Conservation (phyloP, 2,329 filamentous ascomycete genomes). For the Apiospora rasikravindrae region DNA sequence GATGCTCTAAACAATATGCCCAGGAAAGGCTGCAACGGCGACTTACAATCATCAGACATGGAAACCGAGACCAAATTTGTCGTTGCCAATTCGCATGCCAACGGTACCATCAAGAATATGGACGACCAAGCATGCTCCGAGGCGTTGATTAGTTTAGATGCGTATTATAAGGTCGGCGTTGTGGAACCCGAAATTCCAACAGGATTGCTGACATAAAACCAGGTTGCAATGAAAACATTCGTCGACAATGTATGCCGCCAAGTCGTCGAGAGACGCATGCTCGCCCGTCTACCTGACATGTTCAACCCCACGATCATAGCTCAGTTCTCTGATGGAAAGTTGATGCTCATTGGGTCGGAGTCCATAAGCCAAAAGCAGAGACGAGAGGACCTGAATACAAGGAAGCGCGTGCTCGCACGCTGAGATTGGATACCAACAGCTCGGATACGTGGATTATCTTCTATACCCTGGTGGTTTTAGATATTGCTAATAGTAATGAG, state of each 20-base stretch:
- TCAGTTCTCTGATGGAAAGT: neutral
- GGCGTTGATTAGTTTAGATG: neutral
- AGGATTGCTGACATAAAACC: neutral
- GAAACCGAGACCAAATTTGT: too few species aligned
- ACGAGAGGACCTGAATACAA: neutral
- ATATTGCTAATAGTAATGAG: neutral
- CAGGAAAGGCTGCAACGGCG: too few species aligned
- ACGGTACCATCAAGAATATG: neutral
- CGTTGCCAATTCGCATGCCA: too few species aligned
- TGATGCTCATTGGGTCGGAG: slow-evolving; percentile 16
- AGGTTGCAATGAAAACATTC: slow-evolving; percentile 35
- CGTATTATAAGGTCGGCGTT: slow-evolving; percentile 3
- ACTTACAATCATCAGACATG: too few species aligned
- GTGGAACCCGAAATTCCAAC: neutral
- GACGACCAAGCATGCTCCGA: slow-evolving; percentile 3
- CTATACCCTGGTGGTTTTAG: neutral
- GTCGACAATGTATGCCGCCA: slow-evolving; percentile 36
- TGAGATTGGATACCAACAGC: neutral
- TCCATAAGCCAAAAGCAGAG: neutral
- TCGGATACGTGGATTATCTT: neutral
- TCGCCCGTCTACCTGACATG: slow-evolving; percentile 27
- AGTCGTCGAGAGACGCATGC: slow-evolving; percentile 34
- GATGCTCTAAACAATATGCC: too few species aligned
- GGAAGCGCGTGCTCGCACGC: neutral
- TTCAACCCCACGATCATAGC: slow-evolving; percentile 25